Evolutionary conservation across 306 rosid genomes (phyloP), one percentile per base, ranked within the genome.

Genomic region (Arachis stenosperma): DNA sequence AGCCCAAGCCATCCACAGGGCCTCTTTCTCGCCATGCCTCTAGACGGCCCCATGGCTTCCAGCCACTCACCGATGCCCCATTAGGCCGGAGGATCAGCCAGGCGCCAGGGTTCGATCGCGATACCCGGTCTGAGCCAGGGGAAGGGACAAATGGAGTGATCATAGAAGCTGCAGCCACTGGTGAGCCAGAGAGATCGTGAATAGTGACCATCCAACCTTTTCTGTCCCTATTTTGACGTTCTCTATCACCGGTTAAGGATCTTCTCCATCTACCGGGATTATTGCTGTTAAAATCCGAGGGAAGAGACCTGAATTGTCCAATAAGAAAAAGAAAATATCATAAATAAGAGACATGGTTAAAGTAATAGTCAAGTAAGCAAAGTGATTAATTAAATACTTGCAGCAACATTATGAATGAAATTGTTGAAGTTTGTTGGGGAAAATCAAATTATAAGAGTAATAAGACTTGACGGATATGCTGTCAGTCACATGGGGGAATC

Each of bases 21-120:
- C 96, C 98, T 58, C 98, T 79, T 43, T 92, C 98, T 3, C 98
- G 78, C 98, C 98, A 92, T 0, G 98, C 98, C 84, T 92, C 93
- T 0, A 92, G 84, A 4, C 97, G 90, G 0, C 93, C 95, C 98
- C 98, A 90, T 11, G 98, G 90, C 82, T 92, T 90, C 98, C 98
- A 92, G 77, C 89, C 84, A 65, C 90, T 85, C 30, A 81, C 78
- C 1, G 88, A 84, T 80, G 84, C 55, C 14, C 93, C 91, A 8
- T 90, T 81, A 5, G 98, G 90, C 1, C 98, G 90, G 56, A 90
- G 97, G 33, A 92, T 90, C 67, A 92, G 89, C 98, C 98, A 92
- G 0, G 97, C 90, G 0, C 98, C 97, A 0, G 98, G 90, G 73
- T 88, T 92, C 0, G 96, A 90, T 36, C 97, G 83, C 3, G 96